Percentiles rank a stretch among this genome's conserved stretches.
phyloP scores from a whole-genome alignment of 192 early-diverging fungal species.

The Helicostylum pulchrum region DNA sequence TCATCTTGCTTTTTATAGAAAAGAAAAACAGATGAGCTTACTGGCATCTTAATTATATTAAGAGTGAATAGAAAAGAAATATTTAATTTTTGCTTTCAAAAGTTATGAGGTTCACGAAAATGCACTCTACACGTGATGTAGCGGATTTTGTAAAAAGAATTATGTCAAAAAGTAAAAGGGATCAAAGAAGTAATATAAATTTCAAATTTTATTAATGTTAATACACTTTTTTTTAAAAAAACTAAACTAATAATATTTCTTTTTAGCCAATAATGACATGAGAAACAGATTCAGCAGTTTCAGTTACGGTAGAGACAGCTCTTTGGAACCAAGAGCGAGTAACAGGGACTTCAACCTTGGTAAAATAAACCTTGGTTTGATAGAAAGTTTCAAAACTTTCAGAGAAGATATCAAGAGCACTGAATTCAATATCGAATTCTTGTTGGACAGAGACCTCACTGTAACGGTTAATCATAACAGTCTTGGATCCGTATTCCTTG shows the following conservation, averaged over 20 bases:
- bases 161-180: no score
- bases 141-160: no score
- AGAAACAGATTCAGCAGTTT: neutral
- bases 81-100: no score
- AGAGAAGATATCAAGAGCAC: constrained; percentile 18
- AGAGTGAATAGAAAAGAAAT: neutral
- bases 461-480: constrained; percentile 14
- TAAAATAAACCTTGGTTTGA: neutral
- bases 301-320: neutral
- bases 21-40: neutral
- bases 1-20: neutral
- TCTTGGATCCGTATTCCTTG: constrained; percentile 12
- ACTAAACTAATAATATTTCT: neutral
- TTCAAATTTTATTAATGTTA: no score
- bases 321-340: constrained; percentile 14
- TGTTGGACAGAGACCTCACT: neutral
- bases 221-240: constrained; percentile 1
- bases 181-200: no score
- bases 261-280: constrained; percentile 11
- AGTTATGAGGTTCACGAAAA: no score
- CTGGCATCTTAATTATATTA: neutral
- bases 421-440: constrained; percentile 9
- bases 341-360: constrained; percentile 5
- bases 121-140: no score
- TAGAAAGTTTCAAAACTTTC: constrained; percentile 19